phyloP scores from a whole-genome alignment of 1,284 basidiomycete genomes.

The Ustilago trichophora region DNA sequence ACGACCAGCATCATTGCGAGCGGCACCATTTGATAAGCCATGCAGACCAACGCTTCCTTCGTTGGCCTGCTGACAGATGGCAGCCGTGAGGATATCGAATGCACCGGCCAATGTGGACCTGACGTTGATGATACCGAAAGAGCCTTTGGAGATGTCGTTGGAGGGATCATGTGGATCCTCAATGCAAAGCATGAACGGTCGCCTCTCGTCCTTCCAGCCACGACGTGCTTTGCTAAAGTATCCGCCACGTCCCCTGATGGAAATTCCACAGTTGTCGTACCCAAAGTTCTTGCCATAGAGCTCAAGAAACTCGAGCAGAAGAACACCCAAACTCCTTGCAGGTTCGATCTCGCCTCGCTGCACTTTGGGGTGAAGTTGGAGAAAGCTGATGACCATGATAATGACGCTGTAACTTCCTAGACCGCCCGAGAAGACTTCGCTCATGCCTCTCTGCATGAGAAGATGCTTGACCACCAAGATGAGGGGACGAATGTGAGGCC shows the following conservation, averaged over 20 bases:
- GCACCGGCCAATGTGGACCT: constrained; percentile 85
- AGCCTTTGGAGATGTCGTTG: constrained; percentile 91
- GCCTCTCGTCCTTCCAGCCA: constrained; percentile 64
- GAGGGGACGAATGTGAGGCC: constrained; percentile 76
- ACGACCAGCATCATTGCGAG: constrained; percentile 9
- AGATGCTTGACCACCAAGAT: constrained; percentile 86
- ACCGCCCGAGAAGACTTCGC: constrained; percentile 95
- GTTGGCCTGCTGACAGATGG: constrained; percentile 60
- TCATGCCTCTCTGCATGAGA: constrained; percentile 88
- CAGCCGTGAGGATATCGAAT: constrained; percentile 79
- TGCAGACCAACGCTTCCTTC: constrained; percentile 24
- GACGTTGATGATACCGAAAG: constrained; percentile 84
- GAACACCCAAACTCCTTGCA: constrained; percentile 84
- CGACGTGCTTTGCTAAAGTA: constrained; percentile 69
- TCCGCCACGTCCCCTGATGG: constrained; percentile 80
- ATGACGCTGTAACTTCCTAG: constrained; percentile 94
- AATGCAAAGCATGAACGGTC: constrained; percentile 78
- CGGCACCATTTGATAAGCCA: constrained; percentile 1
- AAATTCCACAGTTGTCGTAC: constrained; percentile 75
- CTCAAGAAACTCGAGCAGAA: constrained; percentile 96
- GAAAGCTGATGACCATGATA: constrained; percentile 87
- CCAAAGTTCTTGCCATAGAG: constrained; percentile 93
- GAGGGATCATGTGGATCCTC: constrained; percentile 92
- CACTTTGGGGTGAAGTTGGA: constrained; percentile 97
- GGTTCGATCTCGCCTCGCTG: constrained; percentile 86